Percentiles rank a stretch among this genome's conserved stretches.
Evolutionary conservation across 495 filamentous ascomycete species (phyloP).

Genomic region (Amorphotheca resinae): DNA sequence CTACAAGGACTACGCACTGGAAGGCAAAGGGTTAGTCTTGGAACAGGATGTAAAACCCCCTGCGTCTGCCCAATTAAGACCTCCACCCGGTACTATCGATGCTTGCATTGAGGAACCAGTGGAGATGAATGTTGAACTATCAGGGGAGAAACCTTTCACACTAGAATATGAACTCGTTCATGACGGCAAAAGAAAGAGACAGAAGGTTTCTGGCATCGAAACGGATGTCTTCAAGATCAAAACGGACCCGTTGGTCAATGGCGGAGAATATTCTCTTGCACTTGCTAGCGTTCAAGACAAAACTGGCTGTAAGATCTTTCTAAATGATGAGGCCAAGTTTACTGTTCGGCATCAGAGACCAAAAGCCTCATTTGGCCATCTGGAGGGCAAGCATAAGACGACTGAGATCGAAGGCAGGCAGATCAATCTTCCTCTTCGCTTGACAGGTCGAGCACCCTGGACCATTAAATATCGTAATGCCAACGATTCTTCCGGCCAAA

Average conservation of each 20-base stretch:
- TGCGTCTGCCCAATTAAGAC: constrained; percentile 61
- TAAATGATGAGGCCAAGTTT: constrained; percentile 72
- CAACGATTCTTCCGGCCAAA: constrained; percentile 30
- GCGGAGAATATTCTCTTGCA: constrained; percentile 79
- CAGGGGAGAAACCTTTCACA: constrained; percentile 76
- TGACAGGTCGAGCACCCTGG: constrained; percentile 79
- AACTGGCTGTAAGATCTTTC: constrained; percentile 67
- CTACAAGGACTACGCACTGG: constrained; percentile 50
- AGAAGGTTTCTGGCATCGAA: constrained; percentile 50
- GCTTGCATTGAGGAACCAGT: constrained; percentile 75
- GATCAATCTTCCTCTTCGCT: constrained; percentile 64
- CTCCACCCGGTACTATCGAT: constrained; percentile 32
- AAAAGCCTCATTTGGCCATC: constrained; percentile 64
- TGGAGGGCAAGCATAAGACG: constrained; percentile 62
- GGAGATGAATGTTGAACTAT: constrained; percentile 55
- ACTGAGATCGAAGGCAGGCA: constrained; percentile 62
- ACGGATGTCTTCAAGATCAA: constrained; percentile 49
- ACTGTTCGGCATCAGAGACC: constrained; percentile 78
- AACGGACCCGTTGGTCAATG: constrained; percentile 58
- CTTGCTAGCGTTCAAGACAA: constrained; percentile 76
- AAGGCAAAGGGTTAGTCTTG: constrained; percentile 40
- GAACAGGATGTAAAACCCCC: constrained; percentile 89
- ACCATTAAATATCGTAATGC: constrained; percentile 59
- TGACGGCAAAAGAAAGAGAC: constrained; percentile 64
- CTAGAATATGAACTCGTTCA: constrained; percentile 92